Conservation (phyloP, 192 early-diverging fungal species). For the Coemansia sp. region DNA sequence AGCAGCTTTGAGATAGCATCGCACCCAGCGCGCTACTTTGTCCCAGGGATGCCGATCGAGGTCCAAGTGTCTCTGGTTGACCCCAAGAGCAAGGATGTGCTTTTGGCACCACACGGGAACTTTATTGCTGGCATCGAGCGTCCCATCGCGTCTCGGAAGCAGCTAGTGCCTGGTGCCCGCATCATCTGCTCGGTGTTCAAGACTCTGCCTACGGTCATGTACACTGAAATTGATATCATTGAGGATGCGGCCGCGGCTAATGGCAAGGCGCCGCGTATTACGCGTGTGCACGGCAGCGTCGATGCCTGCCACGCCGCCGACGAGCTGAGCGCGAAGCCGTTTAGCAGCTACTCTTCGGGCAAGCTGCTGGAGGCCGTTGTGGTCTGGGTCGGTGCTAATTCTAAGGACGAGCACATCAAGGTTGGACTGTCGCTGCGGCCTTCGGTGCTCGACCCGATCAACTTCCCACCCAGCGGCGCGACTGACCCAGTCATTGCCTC, state of each 20-base stretch:
- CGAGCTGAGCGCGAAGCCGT: conserved; percentile 38
- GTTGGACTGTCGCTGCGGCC: conserved; percentile 68
- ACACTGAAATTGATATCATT: conserved; percentile 56
- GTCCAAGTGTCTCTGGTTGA: conserved; percentile 42
- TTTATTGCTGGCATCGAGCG: conserved; percentile 59
- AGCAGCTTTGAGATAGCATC: conserved; percentile 23
- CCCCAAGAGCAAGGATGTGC: conserved; percentile 18
- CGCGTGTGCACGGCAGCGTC: conserved; percentile 61
- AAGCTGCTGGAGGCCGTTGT: conserved; percentile 21
- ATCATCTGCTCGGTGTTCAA: conserved; percentile 61
- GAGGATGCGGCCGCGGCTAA: conserved; percentile 26
- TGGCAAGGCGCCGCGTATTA: conserved; percentile 15
- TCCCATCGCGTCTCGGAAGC: conserved; percentile 40
- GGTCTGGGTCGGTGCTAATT: conserved; percentile 1
- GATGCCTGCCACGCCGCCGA: conserved; percentile 65
- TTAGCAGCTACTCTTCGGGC: conserved; percentile 25
- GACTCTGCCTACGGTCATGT: conserved; percentile 57
- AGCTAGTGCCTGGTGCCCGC: conserved; percentile 61
- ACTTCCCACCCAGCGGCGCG: conserved; percentile 22
- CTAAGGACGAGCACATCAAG: conserved; percentile 42
- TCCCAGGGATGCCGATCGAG: conserved; percentile 39
- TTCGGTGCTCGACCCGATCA: conserved; percentile 55
- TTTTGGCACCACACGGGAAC: conserved; percentile 43
- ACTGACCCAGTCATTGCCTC: conserved; percentile 59
- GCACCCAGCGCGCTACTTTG: conserved; percentile 30